Evolutionary conservation across 495 filamentous ascomycete genomes (phyloP).

Genomic region (Bacidia gigantensis): DNA sequence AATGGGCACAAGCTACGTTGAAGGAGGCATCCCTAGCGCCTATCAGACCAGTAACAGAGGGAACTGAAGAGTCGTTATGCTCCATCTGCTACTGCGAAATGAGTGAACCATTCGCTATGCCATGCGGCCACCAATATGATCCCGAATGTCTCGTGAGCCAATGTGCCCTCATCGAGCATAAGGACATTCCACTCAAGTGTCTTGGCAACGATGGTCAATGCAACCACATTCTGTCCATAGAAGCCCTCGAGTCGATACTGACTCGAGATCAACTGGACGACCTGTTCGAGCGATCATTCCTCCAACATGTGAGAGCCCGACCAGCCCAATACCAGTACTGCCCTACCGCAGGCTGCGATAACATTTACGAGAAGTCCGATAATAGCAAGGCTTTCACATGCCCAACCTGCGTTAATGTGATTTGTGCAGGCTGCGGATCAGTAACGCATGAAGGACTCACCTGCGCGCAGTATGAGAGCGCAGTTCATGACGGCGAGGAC

Average conservation of each 20-base stretch:
- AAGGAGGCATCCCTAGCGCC: neutral
- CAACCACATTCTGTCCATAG: conserved; percentile 11
- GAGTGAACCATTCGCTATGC: conserved; percentile 14
- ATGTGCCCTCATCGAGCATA: conserved; percentile 15
- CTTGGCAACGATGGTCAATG: conserved; percentile 15
- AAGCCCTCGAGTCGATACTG: conserved; percentile 22
- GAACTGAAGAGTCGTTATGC: conserved; percentile 12
- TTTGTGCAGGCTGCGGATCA: conserved; percentile 23
- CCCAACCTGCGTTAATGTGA: conserved; percentile 21
- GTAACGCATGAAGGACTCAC: conserved; percentile 24
- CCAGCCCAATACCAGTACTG: conserved; percentile 23
- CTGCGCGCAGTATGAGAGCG: conserved; percentile 21
- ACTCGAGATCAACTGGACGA: conserved; percentile 26
- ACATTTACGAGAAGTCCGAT: conserved; percentile 18
- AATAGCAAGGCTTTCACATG: conserved; percentile 19
- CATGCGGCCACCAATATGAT: conserved; percentile 29
- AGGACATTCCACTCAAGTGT: conserved; percentile 23
- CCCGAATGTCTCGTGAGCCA: conserved; percentile 23
- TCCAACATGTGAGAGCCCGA: conserved; percentile 18
- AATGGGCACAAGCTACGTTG: conserved; percentile 1
- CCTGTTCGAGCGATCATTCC: conserved; percentile 22
- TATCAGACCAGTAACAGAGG: neutral
- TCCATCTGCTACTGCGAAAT: conserved; percentile 23
- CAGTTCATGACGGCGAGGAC: conserved; percentile 6
- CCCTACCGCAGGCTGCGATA: conserved; percentile 24